These are phyloP conservation scores for Myxozyma lipomycoides DNA, from an alignment of 805 yeast genomes.

Conservation along the genomic window DNA sequence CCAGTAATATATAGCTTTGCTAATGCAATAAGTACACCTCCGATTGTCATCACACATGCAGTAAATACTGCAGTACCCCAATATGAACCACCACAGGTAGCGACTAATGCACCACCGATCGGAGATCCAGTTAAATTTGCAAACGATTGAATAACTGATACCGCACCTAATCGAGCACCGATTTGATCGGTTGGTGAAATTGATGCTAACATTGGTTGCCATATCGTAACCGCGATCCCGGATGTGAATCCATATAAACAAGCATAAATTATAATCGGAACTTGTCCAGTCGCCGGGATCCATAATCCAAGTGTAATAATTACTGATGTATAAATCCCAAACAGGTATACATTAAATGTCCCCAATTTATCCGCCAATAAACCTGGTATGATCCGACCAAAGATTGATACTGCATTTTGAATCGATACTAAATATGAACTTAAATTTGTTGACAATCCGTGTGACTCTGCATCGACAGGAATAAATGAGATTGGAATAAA, in stretches of 20 bases:
- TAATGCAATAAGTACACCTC: constrained; percentile 6
- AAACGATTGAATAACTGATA: constrained; percentile 54
- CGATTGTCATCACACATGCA: constrained; percentile 18
- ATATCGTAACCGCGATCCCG: constrained; percentile 37
- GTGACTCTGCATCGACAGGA: constrained; percentile 32
- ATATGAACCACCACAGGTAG: constrained; percentile 22
- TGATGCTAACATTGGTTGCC: constrained; percentile 36
- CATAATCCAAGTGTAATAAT: constrained; percentile 52
- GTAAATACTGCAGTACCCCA: constrained; percentile 29
- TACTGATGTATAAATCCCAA: constrained; percentile 39
- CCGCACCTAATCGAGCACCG: constrained; percentile 53
- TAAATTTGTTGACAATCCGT: constrained; percentile 25
- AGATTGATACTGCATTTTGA: constrained; percentile 29
- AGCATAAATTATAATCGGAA: constrained; percentile 35
- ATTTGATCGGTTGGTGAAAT: constrained; percentile 32
- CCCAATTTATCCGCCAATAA: constrained; percentile 48
- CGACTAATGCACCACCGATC: constrained; percentile 33
- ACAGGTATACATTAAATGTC: constrained; percentile 49
- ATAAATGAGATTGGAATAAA: constrained; percentile 37
- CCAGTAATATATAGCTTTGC: constrained; percentile 6
- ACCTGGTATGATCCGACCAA: constrained; percentile 48
- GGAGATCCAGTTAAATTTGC: constrained; percentile 39
- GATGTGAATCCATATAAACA: constrained; percentile 35
- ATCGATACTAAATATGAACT: constrained; percentile 33
- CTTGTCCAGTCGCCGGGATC: constrained; percentile 50